Percentiles rank a stretch among this genome's conserved stretches.
Conservation (phyloP, 768 basidiomycete species). For the Lactarius quietus region DNA sequence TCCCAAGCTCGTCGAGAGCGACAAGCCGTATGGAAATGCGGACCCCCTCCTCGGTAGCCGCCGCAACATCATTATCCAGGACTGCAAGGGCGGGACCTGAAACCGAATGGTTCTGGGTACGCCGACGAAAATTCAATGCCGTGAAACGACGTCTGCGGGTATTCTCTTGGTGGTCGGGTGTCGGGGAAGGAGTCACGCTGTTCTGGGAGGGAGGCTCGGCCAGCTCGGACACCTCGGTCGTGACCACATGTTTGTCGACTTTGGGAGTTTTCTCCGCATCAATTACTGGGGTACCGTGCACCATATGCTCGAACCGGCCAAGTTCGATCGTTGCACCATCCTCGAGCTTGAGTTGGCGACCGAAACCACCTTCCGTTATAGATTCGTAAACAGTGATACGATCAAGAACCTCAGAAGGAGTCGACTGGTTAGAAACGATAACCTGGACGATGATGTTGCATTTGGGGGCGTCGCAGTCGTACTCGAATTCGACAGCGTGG, state of each 20-base stretch:
- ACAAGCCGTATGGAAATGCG: conserved; percentile 75
- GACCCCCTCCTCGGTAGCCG: conserved; percentile 41
- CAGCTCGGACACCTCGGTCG: conserved; percentile 6
- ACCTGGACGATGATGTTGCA: conserved; percentile 79
- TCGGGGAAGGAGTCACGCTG: conserved; percentile 26
- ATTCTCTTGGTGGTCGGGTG: conserved; percentile 29
- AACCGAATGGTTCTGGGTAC: conserved; percentile 44
- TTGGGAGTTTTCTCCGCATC: neutral
- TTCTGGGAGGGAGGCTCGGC: conserved; percentile 2
- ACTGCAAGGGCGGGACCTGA: conserved; percentile 77
- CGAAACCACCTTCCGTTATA: conserved; percentile 81
- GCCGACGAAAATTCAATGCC: conserved; percentile 64
- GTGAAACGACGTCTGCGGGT: conserved; percentile 52
- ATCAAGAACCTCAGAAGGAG: conserved; percentile 38
- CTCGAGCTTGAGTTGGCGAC: conserved; percentile 64
- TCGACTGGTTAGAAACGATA: conserved; percentile 56
- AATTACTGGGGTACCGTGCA: neutral
- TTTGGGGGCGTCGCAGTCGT: conserved; percentile 85
- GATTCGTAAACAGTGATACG: conserved; percentile 58
- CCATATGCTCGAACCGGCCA: conserved; percentile 57
- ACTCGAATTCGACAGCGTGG: conserved; percentile 86
- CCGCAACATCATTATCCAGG: conserved; percentile 60
- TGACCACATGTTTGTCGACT: conserved; percentile 6
- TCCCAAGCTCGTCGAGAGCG: conserved; percentile 74
- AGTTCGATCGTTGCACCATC: conserved; percentile 80